phyloP scores from a whole-genome alignment of 2,329 filamentous ascomycete genomes.

The Verruconis gallopava region DNA sequence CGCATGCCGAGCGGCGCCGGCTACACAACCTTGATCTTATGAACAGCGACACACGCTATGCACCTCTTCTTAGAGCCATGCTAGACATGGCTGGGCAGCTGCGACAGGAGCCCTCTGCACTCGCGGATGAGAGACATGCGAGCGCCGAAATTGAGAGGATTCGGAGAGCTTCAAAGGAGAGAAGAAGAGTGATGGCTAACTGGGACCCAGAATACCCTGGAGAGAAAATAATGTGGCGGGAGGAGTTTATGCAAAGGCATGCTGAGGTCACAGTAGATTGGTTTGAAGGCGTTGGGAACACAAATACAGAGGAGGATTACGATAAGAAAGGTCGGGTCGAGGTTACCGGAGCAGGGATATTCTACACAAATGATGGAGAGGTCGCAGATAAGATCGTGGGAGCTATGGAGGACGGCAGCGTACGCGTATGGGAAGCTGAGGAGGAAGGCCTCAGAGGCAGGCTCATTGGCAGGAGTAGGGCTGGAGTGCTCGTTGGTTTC shows the following conservation, averaged over 20 bases:
- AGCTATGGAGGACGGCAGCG: conserved; percentile 72
- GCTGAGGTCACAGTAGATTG: conserved; percentile 63
- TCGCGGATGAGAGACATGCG: not conserved
- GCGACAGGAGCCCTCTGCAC: no score
- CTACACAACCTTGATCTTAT: conserved; percentile 33
- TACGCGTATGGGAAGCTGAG: conserved; percentile 67
- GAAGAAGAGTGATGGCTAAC: conserved; percentile 52
- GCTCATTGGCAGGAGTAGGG: conserved; percentile 51
- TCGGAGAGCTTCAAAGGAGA: conserved; percentile 25
- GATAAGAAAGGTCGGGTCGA: conserved; percentile 41
- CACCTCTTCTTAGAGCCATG: conserved; percentile 27
- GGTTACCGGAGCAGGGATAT: conserved; percentile 54
- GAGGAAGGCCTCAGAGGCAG: conserved; percentile 36
- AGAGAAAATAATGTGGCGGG: conserved; percentile 72
- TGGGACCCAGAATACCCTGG: conserved; percentile 69
- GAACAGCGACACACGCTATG: conserved; percentile 29
- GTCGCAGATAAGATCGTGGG: conserved; percentile 52
- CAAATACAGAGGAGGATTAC: conserved; percentile 23
- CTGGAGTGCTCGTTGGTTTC: conserved; percentile 45
- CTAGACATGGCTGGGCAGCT: conserved; percentile 16
- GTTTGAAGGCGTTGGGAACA: conserved; percentile 49
- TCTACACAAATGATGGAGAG: conserved; percentile 45
- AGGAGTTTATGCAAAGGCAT: conserved; percentile 75
- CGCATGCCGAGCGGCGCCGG: conserved; percentile 50
- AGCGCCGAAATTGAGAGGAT: conserved; percentile 20